These are phyloP conservation scores for Phoma sp. DNA, from an alignment of 2,329 filamentous ascomycete species.

Conservation along the genomic window DNA sequence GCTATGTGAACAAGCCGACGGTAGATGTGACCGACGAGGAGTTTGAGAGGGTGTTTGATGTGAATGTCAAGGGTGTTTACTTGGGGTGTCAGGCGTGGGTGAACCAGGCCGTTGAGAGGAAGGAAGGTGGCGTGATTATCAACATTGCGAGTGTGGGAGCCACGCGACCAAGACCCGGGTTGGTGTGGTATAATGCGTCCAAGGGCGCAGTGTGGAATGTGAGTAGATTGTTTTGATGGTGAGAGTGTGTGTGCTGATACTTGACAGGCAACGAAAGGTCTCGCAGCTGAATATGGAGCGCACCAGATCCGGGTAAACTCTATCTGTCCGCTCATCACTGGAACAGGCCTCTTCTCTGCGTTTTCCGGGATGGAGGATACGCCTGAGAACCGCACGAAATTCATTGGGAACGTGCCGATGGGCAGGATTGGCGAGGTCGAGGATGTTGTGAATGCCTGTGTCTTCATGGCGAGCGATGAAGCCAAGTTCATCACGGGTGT, in stretches of 20 bases:
- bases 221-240: slow-evolving; percentile 13
- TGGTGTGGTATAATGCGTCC: slow-evolving; percentile 75
- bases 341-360: slow-evolving; percentile 66
- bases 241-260: not conserved
- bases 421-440: slow-evolving; percentile 66
- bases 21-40: slow-evolving; percentile 70
- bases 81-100: slow-evolving; percentile 66
- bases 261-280: slow-evolving; percentile 63
- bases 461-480: slow-evolving; percentile 66
- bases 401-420: slow-evolving; percentile 65
- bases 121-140: slow-evolving; percentile 67
- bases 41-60: slow-evolving; percentile 70
- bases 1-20: slow-evolving; percentile 64
- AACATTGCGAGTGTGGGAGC: slow-evolving; percentile 72
- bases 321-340: slow-evolving; percentile 72
- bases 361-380: slow-evolving; percentile 71
- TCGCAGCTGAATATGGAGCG: slow-evolving; percentile 76
- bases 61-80: slow-evolving; percentile 74
- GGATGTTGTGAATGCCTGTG: slow-evolving; percentile 65
- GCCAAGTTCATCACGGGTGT: slow-evolving; percentile 68
- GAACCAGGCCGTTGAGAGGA: slow-evolving; percentile 66
- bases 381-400: slow-evolving; percentile 59
- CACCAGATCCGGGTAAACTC: slow-evolving; percentile 77
- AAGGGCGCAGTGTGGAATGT: slow-evolving; percentile 72
- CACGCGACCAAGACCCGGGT: slow-evolving; percentile 65